A percentile compares a stretch with the other conserved stretches of the same genome.
Evolutionary conservation across 805 yeast species (phyloP).

Genomic region (Clavispora santaluciae): DNA sequence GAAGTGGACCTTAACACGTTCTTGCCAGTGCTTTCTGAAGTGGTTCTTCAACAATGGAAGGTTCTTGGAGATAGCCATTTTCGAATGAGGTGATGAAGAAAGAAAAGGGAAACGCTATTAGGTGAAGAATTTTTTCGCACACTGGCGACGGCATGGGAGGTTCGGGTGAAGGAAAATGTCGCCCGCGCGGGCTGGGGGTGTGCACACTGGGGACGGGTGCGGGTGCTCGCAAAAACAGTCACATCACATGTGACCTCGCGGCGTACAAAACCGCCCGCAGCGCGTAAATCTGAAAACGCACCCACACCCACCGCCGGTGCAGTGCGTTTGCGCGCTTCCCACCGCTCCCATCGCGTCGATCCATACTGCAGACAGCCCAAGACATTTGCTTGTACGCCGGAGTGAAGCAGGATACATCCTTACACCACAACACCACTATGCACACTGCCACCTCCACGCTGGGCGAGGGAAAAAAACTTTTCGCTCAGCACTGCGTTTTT

Average conservation of each 20-base stretch:
- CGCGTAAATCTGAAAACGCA: conserved; percentile 6
- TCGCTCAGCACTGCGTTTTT: conserved; percentile 8
- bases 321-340: not conserved
- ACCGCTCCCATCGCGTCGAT: not conserved
- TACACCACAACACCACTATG: conserved; percentile 7
- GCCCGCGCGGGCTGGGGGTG: not conserved
- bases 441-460: conserved; percentile 1
- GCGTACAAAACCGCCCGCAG: not conserved
- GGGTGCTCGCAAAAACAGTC: conserved; percentile 5
- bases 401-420: conserved; percentile 4
- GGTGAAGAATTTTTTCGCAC: conserved; percentile 4
- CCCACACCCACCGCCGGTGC: not conserved
- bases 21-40: conserved; percentile 99
- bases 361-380: not conserved
- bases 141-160: conserved; percentile 4
- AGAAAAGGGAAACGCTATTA: conserved; percentile 6
- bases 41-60: conserved; percentile 98
- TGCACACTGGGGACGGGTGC: not conserved
- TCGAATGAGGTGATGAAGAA: conserved; percentile 14
- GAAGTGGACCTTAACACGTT: conserved; percentile 98
- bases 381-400: not conserved
- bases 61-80: conserved; percentile 94
- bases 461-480: conserved; percentile 12
- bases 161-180: conserved; percentile 1
- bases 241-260: conserved; percentile 9